Base-by-base conservation (phyloP, 176 grass and related monocot species). In the Triticum monococcum region DNA sequence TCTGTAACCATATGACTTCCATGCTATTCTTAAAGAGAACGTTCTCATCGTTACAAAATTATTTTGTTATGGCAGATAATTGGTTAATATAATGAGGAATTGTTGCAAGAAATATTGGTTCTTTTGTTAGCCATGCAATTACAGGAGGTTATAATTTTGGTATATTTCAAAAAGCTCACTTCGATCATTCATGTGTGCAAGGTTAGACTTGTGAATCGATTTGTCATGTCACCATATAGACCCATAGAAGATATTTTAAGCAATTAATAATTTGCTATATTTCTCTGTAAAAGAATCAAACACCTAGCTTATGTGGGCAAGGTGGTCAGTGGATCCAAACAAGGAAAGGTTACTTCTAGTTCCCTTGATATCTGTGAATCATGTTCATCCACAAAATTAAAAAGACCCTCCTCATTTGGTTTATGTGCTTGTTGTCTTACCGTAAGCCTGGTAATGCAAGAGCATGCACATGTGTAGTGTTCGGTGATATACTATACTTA, bases 261-360 rank as follows among this genome's bases (percentile, higher is more conserved):
- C 3, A 50, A 50, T 50, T 30, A 18, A 25, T 38, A 25, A 72
- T 46, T 75, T 75, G 4, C 23, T 17, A 30, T 26, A 75, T 14
- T 75, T 75, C 32, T 75, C 43, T 75, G 46, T 23, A 75, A 30
- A 75, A 75, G 12, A 75, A 30, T 24, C 71, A 74, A 26, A 74
- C 41, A 48, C 72, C 41, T 28, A 50, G 23, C 13, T 75, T 28
- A 75, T 75, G 12, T 75, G 41, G 6, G 43, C 72, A 75, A 75
- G 40, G 45, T 75, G 43, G 72, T 46, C 41, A 52, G 25, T 52
- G 40, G 40, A 46, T 48, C 7, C 40, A 75, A 75, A 48, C 23
- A 7, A 16, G 24, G 48, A 31, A 75, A 52, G 5, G 3, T 75
- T 75, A 9, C 72, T 75, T 75, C 7, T 28, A 75, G 4, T 75